phyloP scores from a whole-genome alignment of 2,329 filamentous ascomycete species.

The Alternaria solani region DNA sequence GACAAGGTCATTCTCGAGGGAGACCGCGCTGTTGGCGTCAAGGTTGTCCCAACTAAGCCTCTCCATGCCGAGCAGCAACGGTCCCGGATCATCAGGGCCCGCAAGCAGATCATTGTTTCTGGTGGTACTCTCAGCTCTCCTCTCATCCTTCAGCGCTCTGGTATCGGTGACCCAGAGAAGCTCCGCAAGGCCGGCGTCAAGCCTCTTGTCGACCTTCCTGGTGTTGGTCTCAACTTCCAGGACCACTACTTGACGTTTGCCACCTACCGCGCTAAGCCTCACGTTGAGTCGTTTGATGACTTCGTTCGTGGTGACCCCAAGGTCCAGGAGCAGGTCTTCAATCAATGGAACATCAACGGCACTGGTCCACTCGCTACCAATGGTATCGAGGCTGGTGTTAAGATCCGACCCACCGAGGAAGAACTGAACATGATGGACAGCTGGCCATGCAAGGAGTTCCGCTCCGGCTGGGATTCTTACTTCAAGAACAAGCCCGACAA shows the following conservation, averaged over 20 bases:
- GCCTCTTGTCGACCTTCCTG: constrained; percentile 73
- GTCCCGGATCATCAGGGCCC: constrained; percentile 68
- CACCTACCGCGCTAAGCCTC: constrained; percentile 75
- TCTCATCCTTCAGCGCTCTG: constrained; percentile 77
- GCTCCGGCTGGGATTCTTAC: constrained; percentile 78
- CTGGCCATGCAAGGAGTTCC: constrained; percentile 79
- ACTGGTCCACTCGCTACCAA: constrained; percentile 81
- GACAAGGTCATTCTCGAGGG: constrained; percentile 79
- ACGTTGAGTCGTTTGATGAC: constrained; percentile 81
- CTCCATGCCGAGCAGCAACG: constrained; percentile 63
- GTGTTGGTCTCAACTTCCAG: constrained; percentile 79
- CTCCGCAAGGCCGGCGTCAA: constrained; percentile 73
- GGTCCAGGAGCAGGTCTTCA: constrained; percentile 75
- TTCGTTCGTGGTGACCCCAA: constrained; percentile 78
- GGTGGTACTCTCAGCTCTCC: constrained; percentile 78
- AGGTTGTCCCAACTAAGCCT: constrained; percentile 75
- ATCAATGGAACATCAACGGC: constrained; percentile 81
- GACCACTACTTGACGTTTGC: constrained; percentile 78
- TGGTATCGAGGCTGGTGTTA: constrained; percentile 81
- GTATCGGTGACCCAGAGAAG: constrained; percentile 76
- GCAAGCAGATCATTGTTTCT: constrained; percentile 77
- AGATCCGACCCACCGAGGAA: constrained; percentile 73
- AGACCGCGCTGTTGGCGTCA: constrained; percentile 74
- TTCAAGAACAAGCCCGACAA: constrained; percentile 87
- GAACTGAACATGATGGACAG: constrained; percentile 73